phyloP scores from a whole-genome alignment of 192 early-diverging fungal genomes.

The Glomus cerebriforme region DNA sequence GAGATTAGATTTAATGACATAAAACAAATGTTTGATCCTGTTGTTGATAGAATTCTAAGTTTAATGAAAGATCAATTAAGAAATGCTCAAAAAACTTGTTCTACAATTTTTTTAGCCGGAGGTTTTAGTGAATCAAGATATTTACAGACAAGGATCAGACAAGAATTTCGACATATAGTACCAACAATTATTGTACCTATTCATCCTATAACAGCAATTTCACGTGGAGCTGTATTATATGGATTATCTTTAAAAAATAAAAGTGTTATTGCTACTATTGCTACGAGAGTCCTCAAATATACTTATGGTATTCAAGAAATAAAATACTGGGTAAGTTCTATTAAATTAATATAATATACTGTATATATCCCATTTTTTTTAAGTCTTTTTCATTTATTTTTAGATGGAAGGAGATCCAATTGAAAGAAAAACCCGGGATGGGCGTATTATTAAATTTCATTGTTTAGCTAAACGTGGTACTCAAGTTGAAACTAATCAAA shows the following conservation, averaged over 20 bases:
- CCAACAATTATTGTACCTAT: constrained; percentile 32
- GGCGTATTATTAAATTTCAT: not conserved
- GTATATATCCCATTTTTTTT: too few species aligned
- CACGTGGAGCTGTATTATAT: not conserved
- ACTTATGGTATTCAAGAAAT: not conserved
- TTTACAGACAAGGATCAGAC: constrained; percentile 37
- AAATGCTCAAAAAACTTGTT: constrained; percentile 23
- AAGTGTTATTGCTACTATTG: not conserved
- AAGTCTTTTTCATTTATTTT: not conserved
- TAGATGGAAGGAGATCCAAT: not conserved
- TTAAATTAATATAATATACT: not conserved
- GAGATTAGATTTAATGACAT: constrained; percentile 43
- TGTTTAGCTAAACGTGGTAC: not conserved
- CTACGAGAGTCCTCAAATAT: not conserved
- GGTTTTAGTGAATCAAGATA: constrained; percentile 42
- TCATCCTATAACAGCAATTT: constrained; percentile 33
- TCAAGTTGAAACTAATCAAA: not conserved
- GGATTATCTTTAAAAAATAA: not conserved
- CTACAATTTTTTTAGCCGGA: constrained; percentile 44
- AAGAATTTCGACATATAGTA: constrained; percentile 39
- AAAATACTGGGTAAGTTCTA: not conserved
- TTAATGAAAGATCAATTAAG: too few species aligned
- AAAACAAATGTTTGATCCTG: constrained; percentile 39
- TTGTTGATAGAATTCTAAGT: constrained; percentile 36
- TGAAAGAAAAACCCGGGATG: not conserved